Percentiles rank a stretch among this genome's conserved stretches.
Evolutionary conservation across 1,284 basidiomycete species (phyloP).

Genomic region (Golubevia pallescens): DNA sequence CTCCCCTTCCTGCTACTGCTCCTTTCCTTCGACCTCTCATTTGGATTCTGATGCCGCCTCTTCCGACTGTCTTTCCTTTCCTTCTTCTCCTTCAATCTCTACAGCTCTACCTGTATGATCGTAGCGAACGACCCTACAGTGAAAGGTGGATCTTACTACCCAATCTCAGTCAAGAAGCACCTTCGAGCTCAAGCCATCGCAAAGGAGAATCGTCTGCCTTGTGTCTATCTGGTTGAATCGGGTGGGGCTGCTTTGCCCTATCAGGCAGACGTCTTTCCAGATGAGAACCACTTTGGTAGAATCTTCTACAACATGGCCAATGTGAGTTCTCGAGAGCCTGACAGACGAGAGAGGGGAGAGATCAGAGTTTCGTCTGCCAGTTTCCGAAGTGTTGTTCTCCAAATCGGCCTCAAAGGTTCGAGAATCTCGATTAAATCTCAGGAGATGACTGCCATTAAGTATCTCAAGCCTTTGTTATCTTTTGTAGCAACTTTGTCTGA

Average conservation of each 20-base stretch:
- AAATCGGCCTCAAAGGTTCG: too few relatives aligned
- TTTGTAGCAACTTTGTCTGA: background rate
- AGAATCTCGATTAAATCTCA: too few relatives aligned
- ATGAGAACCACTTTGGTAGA: slow-evolving; percentile 89
- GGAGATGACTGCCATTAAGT: too few relatives aligned
- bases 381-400: too few relatives aligned
- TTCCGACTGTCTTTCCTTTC: background rate
- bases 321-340: slow-evolving; percentile 16
- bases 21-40: background rate
- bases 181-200: slow-evolving; percentile 91
- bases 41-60: slow-evolving; percentile 4
- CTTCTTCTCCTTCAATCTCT: background rate
- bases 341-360: background rate
- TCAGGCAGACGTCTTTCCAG: slow-evolving; percentile 88
- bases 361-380: background rate
- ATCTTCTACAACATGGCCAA: slow-evolving; percentile 96
- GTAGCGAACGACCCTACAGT: slow-evolving; percentile 93
- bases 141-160: slow-evolving; percentile 91
- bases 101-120: slow-evolving; percentile 77
- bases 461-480: too few relatives aligned
- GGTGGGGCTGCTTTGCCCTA: slow-evolving; percentile 90
- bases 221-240: slow-evolving; percentile 91
- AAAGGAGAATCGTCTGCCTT: slow-evolving; percentile 84
- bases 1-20: background rate
- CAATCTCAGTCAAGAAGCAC: slow-evolving; percentile 93